These are phyloP conservation scores for Athelia sp. DNA, from an alignment of 1,284 basidiomycete genomes.

Conservation along the genomic window DNA sequence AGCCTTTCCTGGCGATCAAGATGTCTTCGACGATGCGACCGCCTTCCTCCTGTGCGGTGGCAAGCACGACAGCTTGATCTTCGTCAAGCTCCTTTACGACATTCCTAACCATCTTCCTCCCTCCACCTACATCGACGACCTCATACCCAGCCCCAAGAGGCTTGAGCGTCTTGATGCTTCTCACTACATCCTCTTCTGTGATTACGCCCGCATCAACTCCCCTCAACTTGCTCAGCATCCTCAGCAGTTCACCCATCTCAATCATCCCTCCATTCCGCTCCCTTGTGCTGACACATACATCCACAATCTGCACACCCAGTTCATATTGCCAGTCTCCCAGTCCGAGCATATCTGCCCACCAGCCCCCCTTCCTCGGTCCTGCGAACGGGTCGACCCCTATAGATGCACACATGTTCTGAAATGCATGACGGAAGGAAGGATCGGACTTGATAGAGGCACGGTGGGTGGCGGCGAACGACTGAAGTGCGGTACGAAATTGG, in stretches of 20 bases:
- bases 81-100: constrained; percentile 78
- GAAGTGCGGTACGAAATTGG: constrained; percentile 79
- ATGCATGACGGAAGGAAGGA: constrained; percentile 86
- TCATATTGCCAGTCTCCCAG: constrained; percentile 95
- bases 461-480: constrained; percentile 80
- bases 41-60: constrained; percentile 64
- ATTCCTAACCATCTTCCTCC: constrained; percentile 66
- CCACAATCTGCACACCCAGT: constrained; percentile 94
- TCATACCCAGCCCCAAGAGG: constrained; percentile 91
- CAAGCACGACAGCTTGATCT: constrained; percentile 75
- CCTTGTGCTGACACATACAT: constrained; percentile 89
- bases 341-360: constrained; percentile 87
- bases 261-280: constrained; percentile 91
- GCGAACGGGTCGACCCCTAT: constrained; percentile 95
- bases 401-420: constrained; percentile 94
- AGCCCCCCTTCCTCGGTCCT: constrained; percentile 79
- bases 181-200: constrained; percentile 81
- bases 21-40: constrained; percentile 60
- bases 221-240: constrained; percentile 73
- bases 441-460: constrained; percentile 82
- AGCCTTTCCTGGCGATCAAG: constrained; percentile 60
- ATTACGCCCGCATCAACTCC: constrained; percentile 57
- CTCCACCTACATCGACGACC: constrained; percentile 64
- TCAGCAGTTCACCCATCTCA: constrained; percentile 80
- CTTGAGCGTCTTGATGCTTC: constrained; percentile 83